Conservation (phyloP, 192 early-diverging fungal species). For the Gigaspora rosea region DNA sequence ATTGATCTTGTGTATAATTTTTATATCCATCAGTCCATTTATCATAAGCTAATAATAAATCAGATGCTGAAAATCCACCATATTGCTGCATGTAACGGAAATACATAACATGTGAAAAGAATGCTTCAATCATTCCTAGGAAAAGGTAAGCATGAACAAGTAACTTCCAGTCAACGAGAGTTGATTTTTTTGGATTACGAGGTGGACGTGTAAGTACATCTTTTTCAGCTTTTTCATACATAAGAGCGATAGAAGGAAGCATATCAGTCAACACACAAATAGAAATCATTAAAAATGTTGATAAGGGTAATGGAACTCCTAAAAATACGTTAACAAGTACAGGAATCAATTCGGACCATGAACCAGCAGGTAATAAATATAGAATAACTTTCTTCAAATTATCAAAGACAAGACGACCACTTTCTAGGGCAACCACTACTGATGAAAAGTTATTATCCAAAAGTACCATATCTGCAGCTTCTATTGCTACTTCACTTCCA, state of each 20-base stretch:
- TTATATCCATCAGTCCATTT: slow-evolving; percentile 36
- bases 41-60: slow-evolving; percentile 40
- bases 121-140: slow-evolving; percentile 68
- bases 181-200: slow-evolving; percentile 68
- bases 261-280: slow-evolving; percentile 66
- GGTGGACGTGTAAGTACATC: slow-evolving; percentile 72
- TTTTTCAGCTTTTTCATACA: slow-evolving; percentile 76
- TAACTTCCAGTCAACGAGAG: slow-evolving; percentile 65
- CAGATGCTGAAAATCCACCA: slow-evolving; percentile 53
- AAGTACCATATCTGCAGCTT: slow-evolving; percentile 67
- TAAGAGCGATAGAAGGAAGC: slow-evolving; percentile 65
- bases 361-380: slow-evolving; percentile 79
- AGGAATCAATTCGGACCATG: slow-evolving; percentile 74
- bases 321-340: slow-evolving; percentile 78
- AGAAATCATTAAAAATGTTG: slow-evolving; percentile 79
- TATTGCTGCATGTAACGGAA: slow-evolving; percentile 66
- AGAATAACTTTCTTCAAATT: slow-evolving; percentile 88
- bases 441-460: slow-evolving; percentile 47
- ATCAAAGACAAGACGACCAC: slow-evolving; percentile 82
- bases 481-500: slow-evolving; percentile 80
- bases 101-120: slow-evolving; percentile 71
- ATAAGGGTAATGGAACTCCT: slow-evolving; percentile 77
- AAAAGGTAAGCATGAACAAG: slow-evolving; percentile 78
- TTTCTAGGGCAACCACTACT: slow-evolving; percentile 68
- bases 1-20: slow-evolving; percentile 34